Percentiles rank a stretch among this genome's conserved stretches.
phyloP scores from a whole-genome alignment of 2,329 filamentous ascomycete species.

The Mycosphaerella arachidis region DNA sequence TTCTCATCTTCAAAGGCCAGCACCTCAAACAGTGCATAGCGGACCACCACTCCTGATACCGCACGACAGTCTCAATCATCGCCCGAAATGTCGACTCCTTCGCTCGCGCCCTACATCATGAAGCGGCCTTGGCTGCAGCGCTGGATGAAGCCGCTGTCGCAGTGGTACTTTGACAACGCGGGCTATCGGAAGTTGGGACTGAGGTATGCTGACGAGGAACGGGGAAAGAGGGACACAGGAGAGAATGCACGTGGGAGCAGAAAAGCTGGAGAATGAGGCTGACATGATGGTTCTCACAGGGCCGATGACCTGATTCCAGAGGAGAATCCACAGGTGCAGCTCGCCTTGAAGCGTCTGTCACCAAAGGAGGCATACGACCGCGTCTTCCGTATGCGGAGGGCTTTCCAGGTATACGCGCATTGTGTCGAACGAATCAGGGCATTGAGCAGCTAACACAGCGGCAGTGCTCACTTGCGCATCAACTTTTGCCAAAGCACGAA shows the following conservation, averaged over 20 bases:
- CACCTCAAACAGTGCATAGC: constrained; percentile 1
- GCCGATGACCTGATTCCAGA: constrained; percentile 93
- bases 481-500: constrained; percentile 59
- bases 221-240: not conserved
- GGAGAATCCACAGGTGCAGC: constrained; percentile 80
- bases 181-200: constrained; percentile 92
- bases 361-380: constrained; percentile 93
- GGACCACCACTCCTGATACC: constrained; percentile 13
- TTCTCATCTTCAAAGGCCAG: not conserved
- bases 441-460: constrained; percentile 13
- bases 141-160: constrained; percentile 73
- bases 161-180: constrained; percentile 83
- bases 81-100: constrained; percentile 63
- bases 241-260: not conserved
- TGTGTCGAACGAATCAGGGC: constrained; percentile 12
- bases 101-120: constrained; percentile 69
- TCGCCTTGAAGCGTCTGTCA: constrained; percentile 83
- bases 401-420: constrained; percentile 65
- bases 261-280: constrained; percentile 2
- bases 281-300: constrained; percentile 47
- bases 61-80: constrained; percentile 16
- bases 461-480: constrained; percentile 63
- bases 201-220: constrained; percentile 54
- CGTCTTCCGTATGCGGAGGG: constrained; percentile 92
- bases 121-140: constrained; percentile 82